Conservation (phyloP, 2,329 filamentous ascomycete species). For the Ophiostoma sp. region DNA sequence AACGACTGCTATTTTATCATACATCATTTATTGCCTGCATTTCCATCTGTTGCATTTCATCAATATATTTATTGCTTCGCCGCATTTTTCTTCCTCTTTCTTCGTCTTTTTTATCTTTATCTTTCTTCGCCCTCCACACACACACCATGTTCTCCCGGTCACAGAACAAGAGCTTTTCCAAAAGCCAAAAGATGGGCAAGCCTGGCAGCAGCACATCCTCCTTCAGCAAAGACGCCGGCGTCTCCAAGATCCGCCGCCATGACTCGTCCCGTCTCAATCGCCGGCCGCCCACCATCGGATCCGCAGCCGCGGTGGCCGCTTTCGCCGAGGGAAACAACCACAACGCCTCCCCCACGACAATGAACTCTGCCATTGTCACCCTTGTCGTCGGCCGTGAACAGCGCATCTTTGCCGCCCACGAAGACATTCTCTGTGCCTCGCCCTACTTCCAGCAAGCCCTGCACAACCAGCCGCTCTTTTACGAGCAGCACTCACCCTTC, state of each 20-base stretch:
- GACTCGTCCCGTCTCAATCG: slow-evolving; percentile 45
- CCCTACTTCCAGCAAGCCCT: slow-evolving; percentile 73
- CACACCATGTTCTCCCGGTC: slow-evolving; percentile 50
- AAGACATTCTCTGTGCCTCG: slow-evolving; percentile 76
- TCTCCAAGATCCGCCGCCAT: slow-evolving; percentile 54
- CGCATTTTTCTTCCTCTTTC: neutral
- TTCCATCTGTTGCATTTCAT: neutral
- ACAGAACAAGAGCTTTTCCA: slow-evolving; percentile 54
- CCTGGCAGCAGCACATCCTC: slow-evolving; percentile 47
- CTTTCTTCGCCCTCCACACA: neutral
- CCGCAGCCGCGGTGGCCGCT: slow-evolving; percentile 38
- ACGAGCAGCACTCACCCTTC: slow-evolving; percentile 21
- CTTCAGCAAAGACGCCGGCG: slow-evolving; percentile 55
- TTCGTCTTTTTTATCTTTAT: neutral
- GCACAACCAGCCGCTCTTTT: slow-evolving; percentile 58
- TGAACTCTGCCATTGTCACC: slow-evolving; percentile 72
- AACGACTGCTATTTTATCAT: slow-evolving; percentile 9
- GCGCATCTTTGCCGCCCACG: slow-evolving; percentile 87
- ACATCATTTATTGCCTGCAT: neutral
- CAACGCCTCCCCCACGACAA: slow-evolving; percentile 34
- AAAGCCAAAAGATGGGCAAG: slow-evolving; percentile 51
- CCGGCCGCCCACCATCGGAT: slow-evolving; percentile 51
- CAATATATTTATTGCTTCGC: neutral
- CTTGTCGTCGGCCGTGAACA: slow-evolving; percentile 78
- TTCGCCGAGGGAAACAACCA: slow-evolving; percentile 33